phyloP scores from a whole-genome alignment of 1,284 basidiomycete genomes.

The Moesziomyces sp. region DNA sequence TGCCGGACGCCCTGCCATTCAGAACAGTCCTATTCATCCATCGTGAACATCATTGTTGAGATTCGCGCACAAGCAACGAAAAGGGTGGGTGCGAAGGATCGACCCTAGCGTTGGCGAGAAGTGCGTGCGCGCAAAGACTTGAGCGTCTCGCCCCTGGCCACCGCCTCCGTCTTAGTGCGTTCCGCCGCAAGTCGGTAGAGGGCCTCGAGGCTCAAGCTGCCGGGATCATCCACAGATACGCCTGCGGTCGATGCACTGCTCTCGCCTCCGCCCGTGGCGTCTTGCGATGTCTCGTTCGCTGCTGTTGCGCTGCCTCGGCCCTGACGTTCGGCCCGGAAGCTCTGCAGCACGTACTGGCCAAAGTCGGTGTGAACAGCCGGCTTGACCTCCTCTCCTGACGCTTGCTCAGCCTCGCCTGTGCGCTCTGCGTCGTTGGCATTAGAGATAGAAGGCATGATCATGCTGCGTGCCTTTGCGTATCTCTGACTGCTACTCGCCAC shows the following conservation, averaged over 20 bases:
- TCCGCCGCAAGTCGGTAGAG: constrained; percentile 29
- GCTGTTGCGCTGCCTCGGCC: too few relatives aligned
- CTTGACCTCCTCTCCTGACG: too few relatives aligned
- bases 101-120: background rate
- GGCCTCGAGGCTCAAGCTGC: constrained; percentile 9
- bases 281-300: too few relatives aligned
- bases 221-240: constrained; percentile 1
- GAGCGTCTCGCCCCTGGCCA: constrained; percentile 24
- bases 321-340: constrained; percentile 17
- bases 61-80: too few relatives aligned
- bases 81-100: too few relatives aligned
- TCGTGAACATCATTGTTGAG: too few relatives aligned
- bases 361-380: constrained; percentile 8
- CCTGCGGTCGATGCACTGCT: too few relatives aligned
- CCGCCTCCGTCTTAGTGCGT: constrained; percentile 28
- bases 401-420: background rate
- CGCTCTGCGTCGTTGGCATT: too few relatives aligned
- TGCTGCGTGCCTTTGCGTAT: constrained; percentile 15
- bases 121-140: constrained; percentile 1
- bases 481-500: constrained; percentile 6
- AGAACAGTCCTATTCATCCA: too few relatives aligned
- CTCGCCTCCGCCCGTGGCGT: too few relatives aligned
- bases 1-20: too few relatives aligned
- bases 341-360: constrained; percentile 24
- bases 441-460: constrained; percentile 15